These are phyloP conservation scores for Melaleuca alternifolia DNA, from an alignment of 345 rosid genomes.

Conservation along the genomic window DNA sequence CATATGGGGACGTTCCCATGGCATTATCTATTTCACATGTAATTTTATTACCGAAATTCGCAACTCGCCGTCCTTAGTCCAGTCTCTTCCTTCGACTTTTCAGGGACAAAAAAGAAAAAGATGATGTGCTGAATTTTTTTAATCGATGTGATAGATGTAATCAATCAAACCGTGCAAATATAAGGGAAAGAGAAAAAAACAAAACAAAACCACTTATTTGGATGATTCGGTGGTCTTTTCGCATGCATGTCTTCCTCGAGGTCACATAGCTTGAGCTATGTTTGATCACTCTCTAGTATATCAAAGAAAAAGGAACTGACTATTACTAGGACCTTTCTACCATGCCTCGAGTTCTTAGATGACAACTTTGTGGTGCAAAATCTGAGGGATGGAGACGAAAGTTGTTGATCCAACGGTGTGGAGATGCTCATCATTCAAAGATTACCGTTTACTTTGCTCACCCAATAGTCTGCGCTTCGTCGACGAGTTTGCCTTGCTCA, in stretches of 20 bases:
- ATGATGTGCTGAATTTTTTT: not conserved
- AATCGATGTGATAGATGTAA: not conserved
- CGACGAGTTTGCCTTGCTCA: too few species aligned
- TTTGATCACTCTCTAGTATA: not conserved
- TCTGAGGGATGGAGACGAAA: rapidly evolving
- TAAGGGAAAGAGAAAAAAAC: not conserved
- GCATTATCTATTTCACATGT: not conserved
- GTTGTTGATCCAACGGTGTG: not conserved
- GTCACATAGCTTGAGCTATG: not conserved
- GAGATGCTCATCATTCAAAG: too few species aligned
- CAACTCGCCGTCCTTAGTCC: not conserved
- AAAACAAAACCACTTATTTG: not conserved
- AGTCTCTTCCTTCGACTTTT: not conserved
- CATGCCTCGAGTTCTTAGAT: not conserved
- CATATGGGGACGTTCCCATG: not conserved
- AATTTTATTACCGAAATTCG: not conserved
- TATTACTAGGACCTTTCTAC: not conserved
- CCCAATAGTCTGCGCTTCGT: too few species aligned
- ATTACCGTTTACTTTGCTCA: too few species aligned
- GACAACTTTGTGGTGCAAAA: not conserved
- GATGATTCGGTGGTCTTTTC: not conserved
- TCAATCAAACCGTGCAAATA: not conserved
- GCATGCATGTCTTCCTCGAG: not conserved
- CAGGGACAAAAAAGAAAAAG: not conserved
- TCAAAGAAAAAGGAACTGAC: not conserved